phyloP scores from a whole-genome alignment of 805 yeast genomes.

The Ogataea henricii region DNA sequence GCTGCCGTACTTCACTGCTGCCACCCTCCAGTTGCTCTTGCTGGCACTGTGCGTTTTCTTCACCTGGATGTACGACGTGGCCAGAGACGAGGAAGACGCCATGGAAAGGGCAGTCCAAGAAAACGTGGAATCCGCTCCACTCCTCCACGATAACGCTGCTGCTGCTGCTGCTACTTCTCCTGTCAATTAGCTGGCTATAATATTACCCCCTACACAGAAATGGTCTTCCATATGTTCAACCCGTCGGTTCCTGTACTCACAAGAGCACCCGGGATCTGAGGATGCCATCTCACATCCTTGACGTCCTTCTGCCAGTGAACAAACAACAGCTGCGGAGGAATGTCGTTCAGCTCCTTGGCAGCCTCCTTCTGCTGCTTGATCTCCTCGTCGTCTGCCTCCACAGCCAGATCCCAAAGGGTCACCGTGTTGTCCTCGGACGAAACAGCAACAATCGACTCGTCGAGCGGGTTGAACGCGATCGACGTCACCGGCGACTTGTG shows the following conservation, averaged over 20 bases:
- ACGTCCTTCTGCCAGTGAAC: conserved; percentile 99
- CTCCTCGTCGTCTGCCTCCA: conserved; percentile 98
- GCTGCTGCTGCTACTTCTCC: too few relatives aligned
- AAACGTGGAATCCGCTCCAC: too few relatives aligned
- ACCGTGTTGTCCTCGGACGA: conserved; percentile 97
- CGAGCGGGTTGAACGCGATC: conserved; percentile 90
- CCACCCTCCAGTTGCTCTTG: conserved; percentile 62
- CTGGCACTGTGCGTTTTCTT: conserved; percentile 63
- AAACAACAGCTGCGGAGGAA: conserved; percentile 93
- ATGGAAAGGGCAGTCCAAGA: conserved; percentile 18
- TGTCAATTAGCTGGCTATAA: too few relatives aligned
- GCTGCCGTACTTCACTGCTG: conserved; percentile 78
- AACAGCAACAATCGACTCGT: conserved; percentile 93
- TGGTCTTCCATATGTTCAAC: conserved; percentile 92
- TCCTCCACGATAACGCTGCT: too few relatives aligned
- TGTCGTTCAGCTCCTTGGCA: conserved; percentile 76
- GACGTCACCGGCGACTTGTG: conserved; percentile 93
- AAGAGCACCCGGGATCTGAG: conserved; percentile 93
- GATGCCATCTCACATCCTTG: conserved; percentile 97
- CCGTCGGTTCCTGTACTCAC: conserved; percentile 97
- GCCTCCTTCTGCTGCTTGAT: conserved; percentile 81
- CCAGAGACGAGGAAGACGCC: conserved; percentile 26
- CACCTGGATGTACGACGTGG: conserved; percentile 26
- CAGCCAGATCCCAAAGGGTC: conserved; percentile 96
- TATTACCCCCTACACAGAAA: conserved; percentile 76